phyloP scores from a whole-genome alignment of 169 alveolate genomes.

The Babesia divergens region DNA sequence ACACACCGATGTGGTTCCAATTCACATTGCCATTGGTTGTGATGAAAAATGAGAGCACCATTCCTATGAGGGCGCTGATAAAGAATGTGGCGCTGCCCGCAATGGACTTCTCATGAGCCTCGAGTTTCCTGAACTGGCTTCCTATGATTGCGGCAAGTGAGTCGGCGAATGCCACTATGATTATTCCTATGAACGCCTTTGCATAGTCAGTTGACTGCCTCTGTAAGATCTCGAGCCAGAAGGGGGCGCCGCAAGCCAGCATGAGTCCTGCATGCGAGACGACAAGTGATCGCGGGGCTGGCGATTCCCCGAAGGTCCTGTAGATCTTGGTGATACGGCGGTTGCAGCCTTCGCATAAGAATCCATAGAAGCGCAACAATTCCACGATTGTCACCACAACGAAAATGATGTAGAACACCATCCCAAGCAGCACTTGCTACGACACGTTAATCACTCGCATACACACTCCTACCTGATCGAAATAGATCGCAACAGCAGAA shows the following conservation, averaged over 20 bases:
- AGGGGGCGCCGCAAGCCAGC: conserved; percentile 8
- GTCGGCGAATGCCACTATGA: conserved; percentile 44
- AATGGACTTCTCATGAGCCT: conserved; percentile 24
- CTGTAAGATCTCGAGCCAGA: conserved; percentile 24
- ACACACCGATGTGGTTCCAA: background rate
- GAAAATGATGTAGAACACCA: conserved; percentile 2
- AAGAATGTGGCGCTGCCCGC: conserved; percentile 39
- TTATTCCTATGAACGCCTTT: conserved; percentile 30
- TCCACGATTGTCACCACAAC: conserved; percentile 6
- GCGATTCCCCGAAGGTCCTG: conserved; percentile 7
- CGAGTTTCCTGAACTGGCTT: background rate
- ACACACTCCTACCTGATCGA: conserved; percentile 19
- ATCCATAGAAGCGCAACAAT: conserved; percentile 27
- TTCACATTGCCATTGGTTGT: background rate
- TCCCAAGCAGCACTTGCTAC: conserved; percentile 34
- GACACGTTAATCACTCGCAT: background rate
- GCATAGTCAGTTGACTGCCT: conserved; percentile 12
- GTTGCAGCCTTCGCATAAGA: background rate
- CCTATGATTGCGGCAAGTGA: conserved; percentile 52
- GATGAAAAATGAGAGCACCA: background rate
- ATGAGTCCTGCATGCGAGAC: conserved; percentile 1
- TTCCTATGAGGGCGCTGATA: background rate
- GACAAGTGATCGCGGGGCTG: background rate
- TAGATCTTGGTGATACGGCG: background rate
- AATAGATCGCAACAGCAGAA: conserved; percentile 13